These are phyloP conservation scores for Angomonas ambiguus DNA, from an alignment of 208 protist genomes.

Conservation along the genomic window DNA sequence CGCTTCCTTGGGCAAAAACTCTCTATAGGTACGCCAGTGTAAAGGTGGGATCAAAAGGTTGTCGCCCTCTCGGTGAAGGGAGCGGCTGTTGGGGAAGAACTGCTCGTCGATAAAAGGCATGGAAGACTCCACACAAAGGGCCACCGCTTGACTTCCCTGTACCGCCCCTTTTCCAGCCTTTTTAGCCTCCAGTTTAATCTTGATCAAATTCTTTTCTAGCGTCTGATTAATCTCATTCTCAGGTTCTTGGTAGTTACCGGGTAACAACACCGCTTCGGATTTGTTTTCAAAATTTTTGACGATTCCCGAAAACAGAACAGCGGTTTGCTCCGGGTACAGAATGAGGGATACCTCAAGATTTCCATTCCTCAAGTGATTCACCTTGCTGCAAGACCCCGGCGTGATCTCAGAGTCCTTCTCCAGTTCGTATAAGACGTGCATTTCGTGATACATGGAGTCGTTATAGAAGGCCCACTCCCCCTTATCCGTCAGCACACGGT, in stretches of 20 bases:
- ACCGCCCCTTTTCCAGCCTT: slow-evolving; percentile 19
- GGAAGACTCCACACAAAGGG: slow-evolving; percentile 24
- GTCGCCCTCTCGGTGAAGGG: slow-evolving; percentile 22
- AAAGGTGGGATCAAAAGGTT: slow-evolving; percentile 23
- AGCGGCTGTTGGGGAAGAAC: slow-evolving; percentile 34
- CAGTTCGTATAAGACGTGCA: slow-evolving; percentile 46
- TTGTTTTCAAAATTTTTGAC: slow-evolving; percentile 42
- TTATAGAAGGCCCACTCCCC: slow-evolving; percentile 70
- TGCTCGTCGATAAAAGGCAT: slow-evolving; percentile 50
- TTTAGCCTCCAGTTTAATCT: slow-evolving; percentile 1
- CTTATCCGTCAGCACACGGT: slow-evolving; percentile 48
- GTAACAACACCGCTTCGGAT: slow-evolving; percentile 21
- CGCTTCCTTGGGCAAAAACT: slow-evolving; percentile 30
- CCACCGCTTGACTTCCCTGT: slow-evolving; percentile 13
- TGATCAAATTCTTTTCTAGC: background rate
- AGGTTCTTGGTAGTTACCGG: background rate
- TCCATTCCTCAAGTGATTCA: slow-evolving; percentile 4
- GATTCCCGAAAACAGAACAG: slow-evolving; percentile 35
- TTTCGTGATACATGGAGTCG: slow-evolving; percentile 42
- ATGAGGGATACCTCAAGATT: slow-evolving; percentile 23
- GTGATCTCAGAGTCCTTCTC: slow-evolving; percentile 28
- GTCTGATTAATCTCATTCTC: background rate
- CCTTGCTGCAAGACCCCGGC: slow-evolving; percentile 12
- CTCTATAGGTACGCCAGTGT: slow-evolving; percentile 37
- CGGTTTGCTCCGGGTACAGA: slow-evolving; percentile 42